Evolutionary conservation across 2,329 filamentous ascomycete genomes (phyloP), one percentile per base, ranked within the genome.

Genomic region (Colletotrichum camelliae): DNA sequence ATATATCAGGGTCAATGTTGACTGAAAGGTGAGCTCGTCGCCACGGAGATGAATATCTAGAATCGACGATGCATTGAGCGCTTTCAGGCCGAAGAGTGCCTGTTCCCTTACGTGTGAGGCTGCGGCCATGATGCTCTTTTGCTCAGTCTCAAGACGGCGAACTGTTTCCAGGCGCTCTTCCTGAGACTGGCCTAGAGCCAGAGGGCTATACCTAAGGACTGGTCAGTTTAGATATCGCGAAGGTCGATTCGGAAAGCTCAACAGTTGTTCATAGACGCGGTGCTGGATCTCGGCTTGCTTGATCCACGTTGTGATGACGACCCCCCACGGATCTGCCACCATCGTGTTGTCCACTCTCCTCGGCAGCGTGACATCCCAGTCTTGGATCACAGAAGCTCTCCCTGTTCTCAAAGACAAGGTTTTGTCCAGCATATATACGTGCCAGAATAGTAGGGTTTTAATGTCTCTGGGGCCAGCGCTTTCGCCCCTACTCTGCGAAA

Each of bases 361-460:
- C 4, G 88, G 86, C 12, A 91, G 85, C 1, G 88, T 88, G 68
- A 93, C 90, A 67, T 93, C 91, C 80, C 88, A 91, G 70, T 92
- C 89, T 64, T 90, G 90, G 3, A 93, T 86, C 10, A 87, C 86
- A 1, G 90, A 88, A 0, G 89, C 84, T n/a, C 85, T 86, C 0
- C 91, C 91, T 3, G 92, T 82, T 3, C 89, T 86, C 4, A 93
- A 84, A 0, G 90, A 89, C 21, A 92, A 83, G 21, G 87, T 86
- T 72, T 90, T 91, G 76, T 92, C 88, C 16, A 92, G 82, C 69
- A 89, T 87, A 77, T 92, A 93, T 0, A 89, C 82, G 52, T 86
- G 84, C 88, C 88, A 89, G 77, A 89, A 89, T 29, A 89, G 79
- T n/a, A 86, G 81, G 4, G 83, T 80, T 77, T 87, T 88, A 69